These are phyloP conservation scores for Boeremia lycopersici DNA, from an alignment of 2,329 filamentous ascomycete genomes.

Conservation along the genomic window DNA sequence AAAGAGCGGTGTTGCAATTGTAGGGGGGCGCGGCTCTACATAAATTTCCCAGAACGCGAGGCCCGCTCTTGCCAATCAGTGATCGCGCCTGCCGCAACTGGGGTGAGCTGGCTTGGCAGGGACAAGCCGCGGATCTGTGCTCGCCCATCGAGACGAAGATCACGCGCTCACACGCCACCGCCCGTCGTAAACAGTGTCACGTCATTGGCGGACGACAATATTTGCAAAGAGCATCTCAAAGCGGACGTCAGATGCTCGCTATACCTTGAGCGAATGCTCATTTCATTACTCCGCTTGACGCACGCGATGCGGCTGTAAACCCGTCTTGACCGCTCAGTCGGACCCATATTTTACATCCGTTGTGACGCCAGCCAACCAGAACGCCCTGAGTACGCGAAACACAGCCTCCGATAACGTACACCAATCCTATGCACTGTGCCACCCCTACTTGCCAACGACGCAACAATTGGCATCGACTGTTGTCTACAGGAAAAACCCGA, in stretches of 20 bases:
- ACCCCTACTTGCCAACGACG: slow-evolving; percentile 2
- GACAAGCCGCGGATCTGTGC: slow-evolving; percentile 17
- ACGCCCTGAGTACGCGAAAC: slow-evolving; percentile 23
- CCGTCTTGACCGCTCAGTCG: slow-evolving; percentile 12
- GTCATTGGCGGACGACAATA: slow-evolving; percentile 25
- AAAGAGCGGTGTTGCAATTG: slow-evolving; percentile 17
- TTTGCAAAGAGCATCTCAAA: slow-evolving; percentile 2
- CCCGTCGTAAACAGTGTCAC: slow-evolving; percentile 21
- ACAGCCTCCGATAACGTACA: slow-evolving; percentile 16
- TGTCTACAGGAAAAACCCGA: too few relatives aligned
- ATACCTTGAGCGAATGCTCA: slow-evolving; percentile 6
- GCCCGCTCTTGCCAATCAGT: slow-evolving; percentile 28
- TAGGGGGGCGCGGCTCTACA: slow-evolving; percentile 23
- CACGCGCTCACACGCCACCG: slow-evolving; percentile 23
- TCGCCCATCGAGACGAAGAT: slow-evolving; percentile 20
- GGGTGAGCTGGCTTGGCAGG: slow-evolving; percentile 29
- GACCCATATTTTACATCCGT: slow-evolving; percentile 25
- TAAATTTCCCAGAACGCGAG: slow-evolving; percentile 36
- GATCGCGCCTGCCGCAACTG: slow-evolving; percentile 23
- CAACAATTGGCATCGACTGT: background rate
- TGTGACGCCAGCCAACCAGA: slow-evolving; percentile 22
- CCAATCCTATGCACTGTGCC: background rate
- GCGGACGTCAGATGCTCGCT: slow-evolving; percentile 1
- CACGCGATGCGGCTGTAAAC: slow-evolving; percentile 5
- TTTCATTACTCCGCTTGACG: slow-evolving; percentile 5